phyloP scores from a whole-genome alignment of 208 protist genomes.

The Trypanosoma rangeli region DNA sequence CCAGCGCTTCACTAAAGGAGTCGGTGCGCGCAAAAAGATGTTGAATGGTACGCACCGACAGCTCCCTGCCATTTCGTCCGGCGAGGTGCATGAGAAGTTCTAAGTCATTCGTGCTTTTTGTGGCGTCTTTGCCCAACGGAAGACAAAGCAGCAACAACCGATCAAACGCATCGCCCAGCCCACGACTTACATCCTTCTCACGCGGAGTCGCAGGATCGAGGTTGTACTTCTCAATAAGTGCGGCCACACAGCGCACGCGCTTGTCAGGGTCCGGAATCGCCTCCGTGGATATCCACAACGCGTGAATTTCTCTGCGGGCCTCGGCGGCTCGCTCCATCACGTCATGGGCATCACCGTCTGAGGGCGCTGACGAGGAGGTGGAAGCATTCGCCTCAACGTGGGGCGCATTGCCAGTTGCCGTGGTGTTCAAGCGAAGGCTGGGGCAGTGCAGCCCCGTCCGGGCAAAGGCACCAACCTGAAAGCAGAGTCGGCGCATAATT shows the following conservation, averaged over 20 bases:
- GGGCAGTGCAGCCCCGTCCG: neutral
- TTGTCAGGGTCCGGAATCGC: constrained; percentile 4
- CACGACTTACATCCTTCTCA: constrained; percentile 74
- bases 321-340: constrained; percentile 73
- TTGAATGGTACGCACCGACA: constrained; percentile 85
- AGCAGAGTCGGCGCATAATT: constrained; percentile 15
- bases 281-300: constrained; percentile 49
- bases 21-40: constrained; percentile 81
- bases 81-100: constrained; percentile 62
- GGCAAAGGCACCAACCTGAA: neutral
- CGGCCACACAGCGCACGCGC: constrained; percentile 18
- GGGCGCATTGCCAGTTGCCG: neutral
- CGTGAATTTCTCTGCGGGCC: constrained; percentile 71
- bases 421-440: neutral
- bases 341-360: neutral
- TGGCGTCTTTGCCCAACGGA: constrained; percentile 37
- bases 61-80: constrained; percentile 56
- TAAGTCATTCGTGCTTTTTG: constrained; percentile 43
- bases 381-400: constrained; percentile 1
- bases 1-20: constrained; percentile 79
- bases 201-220: constrained; percentile 56
- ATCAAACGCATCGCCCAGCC: constrained; percentile 84
- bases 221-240: constrained; percentile 52
- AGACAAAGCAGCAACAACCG: constrained; percentile 83
- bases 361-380: neutral